Base-by-base conservation (phyloP, 441 rosid genomes). In the Sinapis alba region DNA sequence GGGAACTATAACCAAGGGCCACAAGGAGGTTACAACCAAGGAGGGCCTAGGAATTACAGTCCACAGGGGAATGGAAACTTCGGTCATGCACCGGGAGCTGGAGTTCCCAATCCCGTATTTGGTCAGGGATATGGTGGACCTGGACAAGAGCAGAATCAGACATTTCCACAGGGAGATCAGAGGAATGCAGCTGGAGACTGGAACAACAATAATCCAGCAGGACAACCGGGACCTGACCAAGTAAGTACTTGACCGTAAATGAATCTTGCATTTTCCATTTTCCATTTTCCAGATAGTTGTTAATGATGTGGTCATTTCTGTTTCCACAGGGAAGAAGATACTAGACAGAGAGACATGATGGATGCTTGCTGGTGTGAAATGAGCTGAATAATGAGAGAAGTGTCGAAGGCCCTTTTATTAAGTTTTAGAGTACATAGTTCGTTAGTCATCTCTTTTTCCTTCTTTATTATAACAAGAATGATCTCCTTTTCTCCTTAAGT, bases 171-270 rank as follows among this genome's bases (percentile, higher is more conserved):
- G 64, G 64, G 50, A 76, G 86, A 77, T 21, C 85, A 79, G 79
- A 82, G 82, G 67, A 83, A 68, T 28, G 30, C 15, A 66, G 34
- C 62, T 58, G 62, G 62, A 58, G 87, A 78, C 47, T 78, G 83
- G 68, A 68, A 82, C 85, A 78, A 71, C 73, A 56, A 76, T 71
- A 69, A 64, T 69, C 80, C 89, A 30, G 57, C 41, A 57, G 87
- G 83, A 56, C 86, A 83, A 78, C 69, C 83, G 1, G 77, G 83
- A n/a, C 30, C 74, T 57, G 81, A 84, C 67, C 87, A 81, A 73
- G 97, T 89, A 87, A 63, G 66, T 34, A 41, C 50, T 41, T 34
- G 18, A 54, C 20, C 19, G 20, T 27, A 15, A 27, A 64, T 15
- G 59, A 56, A 56, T 43, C 7, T 36, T 74, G 36, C 62, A 58